Conservation (phyloP, 768 basidiomycete genomes). For the Megacollybia marginata region DNA sequence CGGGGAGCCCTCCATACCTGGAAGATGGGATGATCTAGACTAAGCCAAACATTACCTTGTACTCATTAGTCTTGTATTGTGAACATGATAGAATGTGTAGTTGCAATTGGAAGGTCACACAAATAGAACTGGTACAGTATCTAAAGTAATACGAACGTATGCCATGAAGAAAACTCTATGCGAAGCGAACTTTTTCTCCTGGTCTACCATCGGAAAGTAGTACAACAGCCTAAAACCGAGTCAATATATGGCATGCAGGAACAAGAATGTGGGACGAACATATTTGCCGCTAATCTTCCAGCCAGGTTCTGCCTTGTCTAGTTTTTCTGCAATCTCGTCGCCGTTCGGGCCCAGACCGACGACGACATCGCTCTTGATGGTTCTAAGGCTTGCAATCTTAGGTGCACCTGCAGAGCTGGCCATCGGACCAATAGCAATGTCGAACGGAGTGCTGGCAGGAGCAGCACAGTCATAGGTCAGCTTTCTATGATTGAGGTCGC, state of each 20-base stretch:
- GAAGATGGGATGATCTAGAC: constrained; percentile 4
- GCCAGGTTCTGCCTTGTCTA: constrained; percentile 83
- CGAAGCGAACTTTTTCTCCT: constrained; percentile 80
- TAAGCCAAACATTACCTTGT: neutral
- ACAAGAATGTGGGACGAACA: constrained; percentile 40
- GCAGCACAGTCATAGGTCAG: constrained; percentile 83
- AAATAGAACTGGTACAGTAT: too few species aligned
- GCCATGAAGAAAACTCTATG: constrained; percentile 24
- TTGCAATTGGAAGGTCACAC: too few species aligned
- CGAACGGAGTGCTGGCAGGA: constrained; percentile 82
- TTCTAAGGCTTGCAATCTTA: constrained; percentile 77
- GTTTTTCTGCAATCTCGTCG: constrained; percentile 62
- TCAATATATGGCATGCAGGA: neutral
- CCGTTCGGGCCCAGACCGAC: constrained; percentile 72
- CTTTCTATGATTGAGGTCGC: constrained; percentile 90
- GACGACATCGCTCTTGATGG: constrained; percentile 94
- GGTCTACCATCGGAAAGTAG: constrained; percentile 84
- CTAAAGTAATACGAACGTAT: too few species aligned
- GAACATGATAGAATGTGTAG: too few species aligned
- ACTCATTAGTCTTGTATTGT: too few species aligned
- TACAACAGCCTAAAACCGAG: constrained; percentile 62
- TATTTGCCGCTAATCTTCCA: constrained; percentile 99
- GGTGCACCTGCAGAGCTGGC: constrained; percentile 85
- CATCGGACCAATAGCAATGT: constrained; percentile 88
- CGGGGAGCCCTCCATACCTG: neutral